A percentile compares a stretch with the other conserved stretches of the same genome.
These are phyloP conservation scores for Viola odorata DNA, from an alignment of 345 rosid genomes.

Conservation along the genomic window DNA sequence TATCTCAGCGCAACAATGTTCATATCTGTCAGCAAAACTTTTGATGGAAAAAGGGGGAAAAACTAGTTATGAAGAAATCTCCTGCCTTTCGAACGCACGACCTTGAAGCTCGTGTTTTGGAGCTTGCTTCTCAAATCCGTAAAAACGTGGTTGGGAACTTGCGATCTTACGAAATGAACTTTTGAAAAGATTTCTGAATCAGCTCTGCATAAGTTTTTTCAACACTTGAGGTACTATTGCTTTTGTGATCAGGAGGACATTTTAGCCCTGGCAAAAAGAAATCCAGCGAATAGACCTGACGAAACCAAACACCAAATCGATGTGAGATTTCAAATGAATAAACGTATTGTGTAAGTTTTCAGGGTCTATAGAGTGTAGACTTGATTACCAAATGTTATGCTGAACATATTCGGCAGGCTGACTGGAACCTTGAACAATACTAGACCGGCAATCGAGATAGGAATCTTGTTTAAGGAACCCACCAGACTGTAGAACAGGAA, in stretches of 20 bases:
- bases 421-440: conserved; percentile 73
- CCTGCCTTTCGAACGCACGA: no score
- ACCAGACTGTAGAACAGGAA: conserved; percentile 49
- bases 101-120: background rate
- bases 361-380: background rate
- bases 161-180: no score
- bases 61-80: background rate
- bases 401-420: conserved; percentile 66
- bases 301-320: conserved; percentile 9
- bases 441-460: conserved; percentile 69
- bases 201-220: no score
- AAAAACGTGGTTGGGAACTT: no score
- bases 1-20: no score
- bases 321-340: background rate
- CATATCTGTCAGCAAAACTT: no score
- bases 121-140: background rate
- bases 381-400: conserved; percentile 75
- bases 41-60: no score
- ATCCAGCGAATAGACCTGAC: conserved; percentile 84
- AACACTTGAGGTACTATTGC: no score
- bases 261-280: conserved; percentile 77
- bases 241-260: conserved; percentile 53
- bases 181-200: no score
- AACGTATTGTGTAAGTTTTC: background rate
- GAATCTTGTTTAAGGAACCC: conserved; percentile 91